Evolutionary conservation across 768 basidiomycete genomes (phyloP).

Genomic region (Hericium coralloides): DNA sequence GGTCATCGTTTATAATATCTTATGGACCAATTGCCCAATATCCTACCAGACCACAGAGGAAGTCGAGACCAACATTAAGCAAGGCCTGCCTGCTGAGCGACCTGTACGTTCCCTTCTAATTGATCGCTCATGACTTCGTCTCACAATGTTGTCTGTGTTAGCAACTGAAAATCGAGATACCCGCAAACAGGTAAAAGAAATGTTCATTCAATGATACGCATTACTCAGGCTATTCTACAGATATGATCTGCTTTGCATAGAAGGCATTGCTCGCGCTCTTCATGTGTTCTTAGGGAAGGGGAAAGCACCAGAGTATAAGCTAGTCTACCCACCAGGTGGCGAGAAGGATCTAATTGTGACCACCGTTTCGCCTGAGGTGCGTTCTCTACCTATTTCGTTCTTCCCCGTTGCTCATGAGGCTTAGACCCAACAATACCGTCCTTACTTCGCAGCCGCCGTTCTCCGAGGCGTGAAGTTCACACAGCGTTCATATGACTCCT

Average conservation of each 20-base stretch:
- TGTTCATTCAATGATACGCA: neutral
- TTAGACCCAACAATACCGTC: conserved; percentile 76
- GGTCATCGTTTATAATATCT: conserved; percentile 7
- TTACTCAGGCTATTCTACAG: conserved; percentile 29
- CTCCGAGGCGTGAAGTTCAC: conserved; percentile 89
- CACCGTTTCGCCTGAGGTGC: conserved; percentile 64
- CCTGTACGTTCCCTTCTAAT: conserved; percentile 41
- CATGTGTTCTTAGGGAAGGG: conserved; percentile 70
- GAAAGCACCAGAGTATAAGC: conserved; percentile 61
- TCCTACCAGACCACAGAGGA: conserved; percentile 72
- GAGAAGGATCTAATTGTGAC: conserved; percentile 58
- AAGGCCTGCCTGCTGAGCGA: conserved; percentile 77
- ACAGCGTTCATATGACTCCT: conserved; percentile 82
- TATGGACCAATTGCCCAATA: neutral
- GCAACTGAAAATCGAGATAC: conserved; percentile 98
- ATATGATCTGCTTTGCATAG: conserved; percentile 96
- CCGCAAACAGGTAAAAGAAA: conserved; percentile 75
- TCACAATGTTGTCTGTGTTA: conserved; percentile 24
- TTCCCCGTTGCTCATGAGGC: neutral
- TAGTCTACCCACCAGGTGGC: conserved; percentile 63
- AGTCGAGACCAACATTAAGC: conserved; percentile 72
- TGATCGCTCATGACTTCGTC: neutral
- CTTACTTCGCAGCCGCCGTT: conserved; percentile 85
- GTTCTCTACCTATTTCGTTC: conserved; percentile 15
- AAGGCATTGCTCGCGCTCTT: conserved; percentile 86